phyloP scores from a whole-genome alignment of 768 basidiomycete species.

The Gautieria morchelliformis region DNA sequence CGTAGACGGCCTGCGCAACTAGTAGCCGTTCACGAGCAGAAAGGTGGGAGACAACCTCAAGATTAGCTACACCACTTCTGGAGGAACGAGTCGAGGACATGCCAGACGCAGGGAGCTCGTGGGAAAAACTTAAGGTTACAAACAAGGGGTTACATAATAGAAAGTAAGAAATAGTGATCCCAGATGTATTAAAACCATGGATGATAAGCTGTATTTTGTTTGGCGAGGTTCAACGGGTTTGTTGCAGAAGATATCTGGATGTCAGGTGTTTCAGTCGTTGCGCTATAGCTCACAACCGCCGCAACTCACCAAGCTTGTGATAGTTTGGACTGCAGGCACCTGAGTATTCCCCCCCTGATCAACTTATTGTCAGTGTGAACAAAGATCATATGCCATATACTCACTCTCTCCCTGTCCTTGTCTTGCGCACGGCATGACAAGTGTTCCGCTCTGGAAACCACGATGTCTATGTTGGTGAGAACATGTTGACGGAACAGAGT shows the following conservation, averaged over 20 bases:
- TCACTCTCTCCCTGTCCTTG: conserved; percentile 72
- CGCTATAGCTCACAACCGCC: too few species aligned
- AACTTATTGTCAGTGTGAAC: conserved; percentile 10
- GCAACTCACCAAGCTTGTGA: conserved; percentile 47
- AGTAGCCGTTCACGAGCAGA: conserved; percentile 57
- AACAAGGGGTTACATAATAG: conserved; percentile 9
- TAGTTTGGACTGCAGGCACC: conserved; percentile 59
- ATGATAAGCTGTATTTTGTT: conserved; percentile 77
- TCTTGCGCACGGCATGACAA: conserved; percentile 60
- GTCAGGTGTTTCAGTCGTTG: neutral
- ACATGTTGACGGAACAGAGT: conserved; percentile 41
- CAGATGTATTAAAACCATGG: conserved; percentile 61
- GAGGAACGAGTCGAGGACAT: conserved; percentile 8
- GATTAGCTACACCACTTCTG: neutral
- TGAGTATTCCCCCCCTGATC: conserved; percentile 28
- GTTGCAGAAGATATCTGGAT: conserved; percentile 64
- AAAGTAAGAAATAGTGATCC: neutral
- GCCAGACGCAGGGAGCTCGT: conserved; percentile 2
- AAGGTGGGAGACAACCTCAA: conserved; percentile 4
- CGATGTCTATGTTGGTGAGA: conserved; percentile 51
- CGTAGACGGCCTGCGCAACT: conserved; percentile 80
- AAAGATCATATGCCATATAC: conserved; percentile 6
- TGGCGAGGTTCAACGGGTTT: conserved; percentile 74
- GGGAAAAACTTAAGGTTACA: conserved; percentile 1
- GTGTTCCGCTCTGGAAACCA: conserved; percentile 72